Evolutionary conservation across 768 basidiomycete genomes (phyloP), one percentile per base, ranked within the genome.

Genomic region (Phylloporus rhodoxanthus): DNA sequence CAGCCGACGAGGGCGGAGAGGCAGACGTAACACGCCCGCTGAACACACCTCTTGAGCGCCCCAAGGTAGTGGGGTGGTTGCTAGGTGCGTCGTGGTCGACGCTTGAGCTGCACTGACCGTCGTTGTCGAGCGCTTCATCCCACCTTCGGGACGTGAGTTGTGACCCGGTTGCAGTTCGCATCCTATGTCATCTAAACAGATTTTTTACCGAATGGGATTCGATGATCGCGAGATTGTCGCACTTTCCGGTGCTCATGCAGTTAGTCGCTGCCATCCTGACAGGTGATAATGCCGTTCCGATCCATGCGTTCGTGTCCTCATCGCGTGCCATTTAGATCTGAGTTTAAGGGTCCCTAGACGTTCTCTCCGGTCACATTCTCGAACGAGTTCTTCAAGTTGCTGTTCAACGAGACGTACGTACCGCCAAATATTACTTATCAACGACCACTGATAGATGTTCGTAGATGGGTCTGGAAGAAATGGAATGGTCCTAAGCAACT

Each of bases 191-290:
- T 44, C 14, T 4, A 2, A 15, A 34, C 43, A 76, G 75, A 80
- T 85, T 68, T 87, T 85, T 71, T 78, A 84, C 68, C 79, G 84
- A 48, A 85, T 86, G 85, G 85, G 84, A 46, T 94, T 97, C 77
- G 87, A 92, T 65, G 95, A 99, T 70, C 91, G 90, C 69, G 95
- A 97, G 72, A 98, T 98, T 43, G 94, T 96, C 52, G 91, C 91
- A 48, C 87, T 97, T 57, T 81, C 81, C 20, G 95, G 95, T 54
- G 93, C 91, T 32, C 95, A 99, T 64, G 93, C 92, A 51, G 82
- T 99, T 39, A 95, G 96, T 20, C 89, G 95, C 65, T 95, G 92
- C 78, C 95, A 99, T 75, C 50, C 75, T 50, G 79, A 89, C 69
- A 81, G 90, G 79, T 80, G 63, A 56, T 72, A 58, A 30, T 36